Evolutionary conservation across 179 eudicot species (phyloP), one percentile per base, ranked within the genome.

Genomic region (Silene coronaria): DNA sequence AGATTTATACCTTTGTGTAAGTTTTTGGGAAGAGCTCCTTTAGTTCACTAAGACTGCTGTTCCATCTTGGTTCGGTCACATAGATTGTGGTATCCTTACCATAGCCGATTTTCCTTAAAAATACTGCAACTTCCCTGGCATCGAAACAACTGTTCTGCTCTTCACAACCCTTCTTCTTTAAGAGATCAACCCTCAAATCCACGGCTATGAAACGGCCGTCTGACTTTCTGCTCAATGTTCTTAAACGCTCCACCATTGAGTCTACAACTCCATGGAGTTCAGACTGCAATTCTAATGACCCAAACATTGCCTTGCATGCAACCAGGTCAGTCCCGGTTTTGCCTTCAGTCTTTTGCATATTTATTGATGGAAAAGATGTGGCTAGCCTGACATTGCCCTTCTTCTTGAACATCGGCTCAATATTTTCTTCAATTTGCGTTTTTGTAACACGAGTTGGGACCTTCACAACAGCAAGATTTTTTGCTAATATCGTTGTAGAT

Each of bases 31-130:
- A 96, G 80, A 85, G 85, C 72, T 93, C 96, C 85, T 91, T 96
- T 36, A 96, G 83, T 46, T 85, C 79, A 73, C 87, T 86, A 76
- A 96, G 97, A 79, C 96, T 89, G 85, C 82, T 87, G 70, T 96
- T 93, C 97, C 97, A 96, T 86, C 90, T 87, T 5, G 99, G 82
- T 81, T 96, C 97, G 36, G 99, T 96, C 86, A 93, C 82, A 82
- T 96, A 96, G 62, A 96, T 46, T 1, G 96, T 87, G 30, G 97
- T 93, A 73, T 93, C 97, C 86, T 89, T 91, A 27, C 88, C 85
- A 73, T 86, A 93, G n/a, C 97, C 99, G 30, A 87, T 36, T 82
- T 91, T 93, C 77, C 85, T 87, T 66, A 96, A 74, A 71, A 96
- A 96, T 3, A 81, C 36, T 10, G 92, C 97, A 78, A 96, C 77